These are phyloP conservation scores for Phytophthora tentaculata DNA, from an alignment of 352 stramenopile species.

Conservation along the genomic window DNA sequence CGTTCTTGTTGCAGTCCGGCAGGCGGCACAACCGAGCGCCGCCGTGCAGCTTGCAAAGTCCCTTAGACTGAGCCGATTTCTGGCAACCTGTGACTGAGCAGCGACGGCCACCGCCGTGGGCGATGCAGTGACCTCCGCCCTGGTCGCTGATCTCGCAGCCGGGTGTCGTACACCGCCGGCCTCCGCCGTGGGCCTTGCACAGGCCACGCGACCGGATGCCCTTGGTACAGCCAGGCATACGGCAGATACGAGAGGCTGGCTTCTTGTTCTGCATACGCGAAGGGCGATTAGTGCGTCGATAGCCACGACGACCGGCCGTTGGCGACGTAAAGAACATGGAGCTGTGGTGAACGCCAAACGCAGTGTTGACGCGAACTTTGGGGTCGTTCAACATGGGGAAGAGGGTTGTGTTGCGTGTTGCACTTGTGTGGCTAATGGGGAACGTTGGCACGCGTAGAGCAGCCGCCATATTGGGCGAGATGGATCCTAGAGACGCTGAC, in stretches of 20 bases:
- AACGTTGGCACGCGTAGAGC: constrained; percentile 31
- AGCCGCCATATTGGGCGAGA: constrained; percentile 36
- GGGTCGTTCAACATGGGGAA: constrained; percentile 32
- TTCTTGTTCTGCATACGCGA: constrained; percentile 54
- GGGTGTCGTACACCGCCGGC: constrained; percentile 74
- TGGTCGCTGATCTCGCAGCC: constrained; percentile 89
- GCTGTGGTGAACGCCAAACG: constrained; percentile 26
- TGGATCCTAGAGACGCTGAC: constrained; percentile 34
- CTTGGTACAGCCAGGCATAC: constrained; percentile 78
- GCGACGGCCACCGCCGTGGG: constrained; percentile 67
- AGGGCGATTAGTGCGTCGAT: constrained; percentile 27
- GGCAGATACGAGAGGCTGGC: constrained; percentile 76
- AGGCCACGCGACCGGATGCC: constrained; percentile 81
- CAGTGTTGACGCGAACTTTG: constrained; percentile 29
- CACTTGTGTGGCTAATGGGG: constrained; percentile 16
- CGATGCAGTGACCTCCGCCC: constrained; percentile 84
- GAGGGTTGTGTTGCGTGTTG: constrained; percentile 24
- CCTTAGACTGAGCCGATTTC: constrained; percentile 85
- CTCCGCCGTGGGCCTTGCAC: constrained; percentile 87
- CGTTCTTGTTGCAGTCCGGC: constrained; percentile 81
- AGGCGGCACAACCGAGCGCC: constrained; percentile 77
- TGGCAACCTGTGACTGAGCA: constrained; percentile 73
- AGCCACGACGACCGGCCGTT: constrained; percentile 23
- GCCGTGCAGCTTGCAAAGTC: constrained; percentile 85
- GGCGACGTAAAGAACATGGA: constrained; percentile 41